Evolutionary conservation across 2,329 filamentous ascomycete genomes (phyloP).

Genomic region (Alternaria sp.): DNA sequence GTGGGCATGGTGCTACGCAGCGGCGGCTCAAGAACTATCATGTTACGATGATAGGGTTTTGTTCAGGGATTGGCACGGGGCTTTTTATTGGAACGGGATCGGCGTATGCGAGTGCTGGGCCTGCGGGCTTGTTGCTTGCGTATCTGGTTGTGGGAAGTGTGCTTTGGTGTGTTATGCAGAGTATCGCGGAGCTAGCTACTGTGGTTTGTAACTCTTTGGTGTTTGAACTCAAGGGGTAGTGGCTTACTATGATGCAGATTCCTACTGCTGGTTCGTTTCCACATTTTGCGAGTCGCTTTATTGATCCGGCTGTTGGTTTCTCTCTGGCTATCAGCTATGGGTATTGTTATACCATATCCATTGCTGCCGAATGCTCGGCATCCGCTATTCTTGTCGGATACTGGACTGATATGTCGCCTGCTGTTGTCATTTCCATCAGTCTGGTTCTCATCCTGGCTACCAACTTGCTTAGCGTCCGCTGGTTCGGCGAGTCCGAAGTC

Average conservation of each 20-base stretch:
- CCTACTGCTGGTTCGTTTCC: slow-evolving; percentile 62
- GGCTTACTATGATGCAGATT: background rate
- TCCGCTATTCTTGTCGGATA: slow-evolving; percentile 48
- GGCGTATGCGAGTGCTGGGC: slow-evolving; percentile 43
- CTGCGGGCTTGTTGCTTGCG: slow-evolving; percentile 61
- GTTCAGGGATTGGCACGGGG: slow-evolving; percentile 28
- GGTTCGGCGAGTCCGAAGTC: slow-evolving; percentile 59
- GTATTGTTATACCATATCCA: slow-evolving; percentile 55
- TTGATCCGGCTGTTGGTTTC: slow-evolving; percentile 68
- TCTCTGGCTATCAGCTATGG: slow-evolving; percentile 53
- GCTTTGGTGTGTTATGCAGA: slow-evolving; percentile 66
- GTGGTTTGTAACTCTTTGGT: slow-evolving; percentile 12
- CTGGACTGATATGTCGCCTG: slow-evolving; percentile 61
- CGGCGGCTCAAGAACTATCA: slow-evolving; percentile 24
- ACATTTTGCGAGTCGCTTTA: slow-evolving; percentile 66
- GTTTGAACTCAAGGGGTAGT: background rate
- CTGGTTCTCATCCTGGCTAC: slow-evolving; percentile 58
- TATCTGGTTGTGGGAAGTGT: slow-evolving; percentile 61
- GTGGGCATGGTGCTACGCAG: slow-evolving; percentile 25
- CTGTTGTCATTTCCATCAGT: slow-evolving; percentile 60
- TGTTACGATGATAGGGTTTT: slow-evolving; percentile 30
- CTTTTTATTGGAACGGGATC: slow-evolving; percentile 27
- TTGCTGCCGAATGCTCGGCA: slow-evolving; percentile 56
- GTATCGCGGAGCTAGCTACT: slow-evolving; percentile 65
- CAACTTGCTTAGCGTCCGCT: slow-evolving; percentile 58